Percentiles rank a stretch among this genome's conserved stretches.
Evolutionary conservation across 805 yeast species (phyloP).

Genomic region (Candida jianshihensis): DNA sequence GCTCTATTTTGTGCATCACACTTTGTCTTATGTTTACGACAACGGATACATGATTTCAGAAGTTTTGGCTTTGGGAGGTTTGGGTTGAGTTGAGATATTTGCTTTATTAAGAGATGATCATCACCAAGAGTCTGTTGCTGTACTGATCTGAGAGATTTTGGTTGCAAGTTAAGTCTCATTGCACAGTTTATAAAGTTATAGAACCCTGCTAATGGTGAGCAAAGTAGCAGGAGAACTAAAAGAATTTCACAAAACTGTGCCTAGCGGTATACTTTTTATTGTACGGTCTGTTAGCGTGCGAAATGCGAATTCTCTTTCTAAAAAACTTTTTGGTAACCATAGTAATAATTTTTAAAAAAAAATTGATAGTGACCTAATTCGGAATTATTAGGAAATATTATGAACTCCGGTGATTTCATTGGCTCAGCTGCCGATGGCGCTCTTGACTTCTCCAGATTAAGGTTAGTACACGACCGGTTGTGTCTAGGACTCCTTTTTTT

Average conservation of each 20-base stretch:
- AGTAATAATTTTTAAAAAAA: too few relatives aligned
- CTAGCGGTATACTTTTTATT: too few relatives aligned
- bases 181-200: background rate
- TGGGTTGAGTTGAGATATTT: constrained; percentile 1
- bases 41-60: constrained; percentile 53
- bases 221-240: too few relatives aligned
- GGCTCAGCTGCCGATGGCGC: background rate
- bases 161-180: background rate
- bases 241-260: too few relatives aligned
- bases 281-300: too few relatives aligned
- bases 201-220: too few relatives aligned
- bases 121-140: background rate
- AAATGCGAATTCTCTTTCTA: too few relatives aligned
- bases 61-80: constrained; percentile 30
- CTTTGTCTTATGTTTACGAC: constrained; percentile 60
- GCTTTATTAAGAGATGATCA: background rate
- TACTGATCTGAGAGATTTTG: background rate
- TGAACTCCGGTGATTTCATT: background rate
- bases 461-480: background rate
- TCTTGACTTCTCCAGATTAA: background rate
- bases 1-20: constrained; percentile 49
- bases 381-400: background rate
- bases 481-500: too few relatives aligned
- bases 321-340: too few relatives aligned
- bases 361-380: too few relatives aligned